phyloP scores from a whole-genome alignment of 768 basidiomycete species.

The Sarcodon sp. region DNA sequence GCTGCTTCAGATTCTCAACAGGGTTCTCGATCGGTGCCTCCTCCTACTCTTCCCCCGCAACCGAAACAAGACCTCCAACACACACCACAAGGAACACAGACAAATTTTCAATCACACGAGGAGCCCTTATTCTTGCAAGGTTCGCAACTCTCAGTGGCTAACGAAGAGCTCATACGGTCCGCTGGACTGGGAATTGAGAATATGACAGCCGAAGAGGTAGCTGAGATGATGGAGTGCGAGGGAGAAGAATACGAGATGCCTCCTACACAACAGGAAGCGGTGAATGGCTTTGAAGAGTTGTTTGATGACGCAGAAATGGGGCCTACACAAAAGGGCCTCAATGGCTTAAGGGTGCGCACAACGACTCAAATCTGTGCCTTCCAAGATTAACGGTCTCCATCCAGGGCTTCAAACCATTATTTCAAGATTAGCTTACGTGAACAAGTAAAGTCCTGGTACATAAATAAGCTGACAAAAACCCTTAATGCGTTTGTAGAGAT shows the following conservation, averaged over 20 bases:
- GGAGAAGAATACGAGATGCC: conserved; percentile 30
- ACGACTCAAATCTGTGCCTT: not conserved
- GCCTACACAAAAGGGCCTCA: conserved; percentile 11
- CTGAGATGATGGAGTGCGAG: conserved; percentile 45
- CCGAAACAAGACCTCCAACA: not conserved
- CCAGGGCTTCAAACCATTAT: conserved; percentile 17
- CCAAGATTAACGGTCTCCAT: not conserved
- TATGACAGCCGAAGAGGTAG: conserved; percentile 52
- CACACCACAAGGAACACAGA: too few species aligned
- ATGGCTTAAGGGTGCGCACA: conserved; percentile 9
- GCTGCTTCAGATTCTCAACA: not conserved
- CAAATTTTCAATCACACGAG: not conserved
- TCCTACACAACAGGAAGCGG: conserved; percentile 2
- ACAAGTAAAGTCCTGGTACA: too few species aligned
- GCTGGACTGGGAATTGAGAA: conserved; percentile 57
- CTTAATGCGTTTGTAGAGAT: too few species aligned
- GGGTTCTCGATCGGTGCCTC: conserved; percentile 22
- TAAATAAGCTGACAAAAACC: too few species aligned
- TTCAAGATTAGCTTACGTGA: conserved; percentile 12
- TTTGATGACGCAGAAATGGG: conserved; percentile 7
- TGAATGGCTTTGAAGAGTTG: not conserved
- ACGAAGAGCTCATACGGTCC: conserved; percentile 36
- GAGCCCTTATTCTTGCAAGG: conserved; percentile 12
- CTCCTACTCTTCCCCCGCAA: conserved; percentile 15
- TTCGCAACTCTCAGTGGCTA: conserved; percentile 35